Base-by-base conservation (phyloP, 2,329 filamentous ascomycete genomes). In the Cyphellophora europaea region DNA sequence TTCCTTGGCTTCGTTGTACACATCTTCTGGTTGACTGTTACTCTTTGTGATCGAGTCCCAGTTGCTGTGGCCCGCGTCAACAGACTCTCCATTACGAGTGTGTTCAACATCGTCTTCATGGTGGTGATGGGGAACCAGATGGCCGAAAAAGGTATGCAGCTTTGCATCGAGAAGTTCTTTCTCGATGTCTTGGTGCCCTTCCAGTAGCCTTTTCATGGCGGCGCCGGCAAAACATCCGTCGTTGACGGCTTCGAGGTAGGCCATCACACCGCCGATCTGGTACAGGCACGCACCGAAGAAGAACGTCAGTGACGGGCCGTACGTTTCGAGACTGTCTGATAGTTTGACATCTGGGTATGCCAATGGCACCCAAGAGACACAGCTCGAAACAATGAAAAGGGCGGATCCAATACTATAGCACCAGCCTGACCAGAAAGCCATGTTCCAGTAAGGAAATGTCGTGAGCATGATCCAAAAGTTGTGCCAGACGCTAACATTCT, bases 341-440 rank as follows among this genome's bases (percentile, higher is more conserved):
- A 32, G 19, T 27, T 34, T 19, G 10, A 18, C 12, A n/a, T 34
- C 19, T 12, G 32, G 32, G 12, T 18, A 34, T 27, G 14, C 12
- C 16, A 27, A 19, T 11, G 32, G 32, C 32, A 23, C 19, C 32
- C 32, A 34, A 12, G 32, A 13, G 17, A 16, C 27, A n/a, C n/a
- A 12, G 16, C 32, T 18, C 10, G 14, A 13, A n/a, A 34, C 13
- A 19, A 34, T 23, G 32, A 34, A 34, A 10, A 34, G 32, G 13
- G 19, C 32, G 11, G 32, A 34, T 17, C 32, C 32, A 19, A 19
- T 25, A 23, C 16, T 34, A 17, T 34, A 34, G 19, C 16, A 34
- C 32, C 32, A 34, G 32, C 32, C 32, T n/a, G 12, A 17, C 32
- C 32, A 34, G 21, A 34, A 34, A 17, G 32, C 32, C 32, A 34